Base-by-base conservation (phyloP, 768 basidiomycete species). In the Tricholoma bakamatsutake region DNA sequence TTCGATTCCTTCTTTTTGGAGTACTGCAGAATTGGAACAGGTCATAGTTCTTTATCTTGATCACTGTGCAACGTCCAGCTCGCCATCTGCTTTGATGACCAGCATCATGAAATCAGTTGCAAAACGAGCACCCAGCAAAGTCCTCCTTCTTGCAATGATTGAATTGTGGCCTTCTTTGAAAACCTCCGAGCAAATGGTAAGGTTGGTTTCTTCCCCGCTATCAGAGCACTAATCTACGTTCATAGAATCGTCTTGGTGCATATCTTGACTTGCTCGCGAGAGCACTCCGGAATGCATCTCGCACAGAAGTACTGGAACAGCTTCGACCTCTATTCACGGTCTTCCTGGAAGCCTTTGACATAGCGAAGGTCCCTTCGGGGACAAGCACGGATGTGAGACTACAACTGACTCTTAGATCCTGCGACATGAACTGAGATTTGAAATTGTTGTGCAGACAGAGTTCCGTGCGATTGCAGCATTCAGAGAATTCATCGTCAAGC, bases 401-500 rank as follows among this genome's bases (percentile, higher is more conserved):
- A 50, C 17, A 33, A n/a, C 3, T 42, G 2, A 33, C 39, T 46
- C 21, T 46, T 21, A 43, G 15, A 42, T 11, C 12, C 13, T 30
- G 11, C 7, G 5, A 28, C 24, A 35, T 40, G 45, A 30, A 17
- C 24, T 48, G 33, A 31, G 53, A 50, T 11, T 24, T 48, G 37
- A 31, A 54, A 50, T 13, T 24, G 21, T 13, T 24, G 21, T 17
- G 1, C 54, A 89, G 86, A 74, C 78, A n/a, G 80, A 85, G 67
- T 61, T 66, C 6, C 67, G 69, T 42, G 72, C 82, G 9, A 82
- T 90, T 55, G 67, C 79, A 1, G 87, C 94, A 0, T 98, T 97
- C 79, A 78, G 87, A 10, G 91, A 96, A 68, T 74, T 98, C 8
- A 90, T 94, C 10, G 83, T 92, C 53, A 98, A 98, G 70, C 76